Conservation (phyloP, 805 yeast species). For the Maudiozyma serrabonitensis region DNA sequence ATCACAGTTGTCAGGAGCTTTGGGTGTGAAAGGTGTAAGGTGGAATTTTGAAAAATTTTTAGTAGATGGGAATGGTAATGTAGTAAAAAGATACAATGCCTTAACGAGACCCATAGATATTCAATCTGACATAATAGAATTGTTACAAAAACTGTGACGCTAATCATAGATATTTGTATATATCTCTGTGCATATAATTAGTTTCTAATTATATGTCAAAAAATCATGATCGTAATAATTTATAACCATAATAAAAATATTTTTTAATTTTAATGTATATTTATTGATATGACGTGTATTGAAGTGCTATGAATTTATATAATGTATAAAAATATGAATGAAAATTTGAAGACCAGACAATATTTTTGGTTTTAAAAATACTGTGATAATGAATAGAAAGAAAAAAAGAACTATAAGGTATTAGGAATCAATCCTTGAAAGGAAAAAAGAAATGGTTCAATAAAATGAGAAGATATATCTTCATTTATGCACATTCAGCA, state of each 20-base stretch:
- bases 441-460: background rate
- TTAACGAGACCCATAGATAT: constrained; percentile 57
- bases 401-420: background rate
- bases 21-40: constrained; percentile 63
- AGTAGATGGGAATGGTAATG: constrained; percentile 44
- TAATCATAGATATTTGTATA: background rate
- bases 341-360: too few relatives aligned
- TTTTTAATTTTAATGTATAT: too few relatives aligned
- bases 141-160: constrained; percentile 28
- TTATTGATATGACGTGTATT: too few relatives aligned
- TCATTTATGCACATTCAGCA: background rate
- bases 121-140: constrained; percentile 47
- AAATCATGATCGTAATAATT: too few relatives aligned
- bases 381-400: background rate
- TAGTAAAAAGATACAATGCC: constrained; percentile 55
- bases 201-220: too few relatives aligned
- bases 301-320: too few relatives aligned
- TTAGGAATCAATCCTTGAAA: background rate
- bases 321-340: too few relatives aligned
- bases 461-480: background rate
- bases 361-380: too few relatives aligned
- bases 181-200: too few relatives aligned
- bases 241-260: too few relatives aligned
- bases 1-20: constrained; percentile 42
- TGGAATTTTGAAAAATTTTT: constrained; percentile 79